Base-by-base conservation (phyloP, 805 yeast species). In the Grigorovia jiainica region DNA sequence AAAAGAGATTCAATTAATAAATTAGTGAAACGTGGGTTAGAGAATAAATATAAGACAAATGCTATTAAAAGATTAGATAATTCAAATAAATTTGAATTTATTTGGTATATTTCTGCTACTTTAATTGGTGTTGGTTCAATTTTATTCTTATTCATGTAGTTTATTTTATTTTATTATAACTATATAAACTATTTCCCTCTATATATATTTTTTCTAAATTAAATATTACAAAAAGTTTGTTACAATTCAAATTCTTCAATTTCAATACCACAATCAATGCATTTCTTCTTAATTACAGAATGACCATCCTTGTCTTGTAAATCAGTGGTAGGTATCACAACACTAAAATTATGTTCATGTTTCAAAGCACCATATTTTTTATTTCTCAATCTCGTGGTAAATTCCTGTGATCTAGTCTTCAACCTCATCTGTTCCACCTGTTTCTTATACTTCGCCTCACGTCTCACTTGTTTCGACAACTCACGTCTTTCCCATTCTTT, bases 401-500 rank as follows among this genome's bases (percentile, higher is more conserved):
- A 79, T 55, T 84, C 92, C 58, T 89, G 95, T 0, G 98, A 97
- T 51, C 98, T 71, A 2, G 97, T 83, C 52, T 83, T 81, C 58
- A 83, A 78, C 47, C 97, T 70, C 95, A 92, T 90, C 53, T 89
- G 94, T 50, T 72, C 70, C 55, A 92, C 67, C 54, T 82, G 79
- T n/a, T 73, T 72, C 48, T 83, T 79, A 60, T 85, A 92, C 60
- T 78, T 79, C 54, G 78, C 78, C 48, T 87, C 96, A 46, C 84
- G 73, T 40, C 95, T 68, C 43, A 76, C 74, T 16, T 85, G 68
- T 47, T 85, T 78, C 55, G 75, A 71, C 38, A 72, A 76, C 60
- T 86, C 95, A 25, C 98, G 66, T 40, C 86, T 63, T 49, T 85
- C 83, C 85, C 95, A 92, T 60, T 92, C 99, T n/a, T 73, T 73